phyloP scores from a whole-genome alignment of 2,329 filamentous ascomycete species.

The Cercospora janseana region DNA sequence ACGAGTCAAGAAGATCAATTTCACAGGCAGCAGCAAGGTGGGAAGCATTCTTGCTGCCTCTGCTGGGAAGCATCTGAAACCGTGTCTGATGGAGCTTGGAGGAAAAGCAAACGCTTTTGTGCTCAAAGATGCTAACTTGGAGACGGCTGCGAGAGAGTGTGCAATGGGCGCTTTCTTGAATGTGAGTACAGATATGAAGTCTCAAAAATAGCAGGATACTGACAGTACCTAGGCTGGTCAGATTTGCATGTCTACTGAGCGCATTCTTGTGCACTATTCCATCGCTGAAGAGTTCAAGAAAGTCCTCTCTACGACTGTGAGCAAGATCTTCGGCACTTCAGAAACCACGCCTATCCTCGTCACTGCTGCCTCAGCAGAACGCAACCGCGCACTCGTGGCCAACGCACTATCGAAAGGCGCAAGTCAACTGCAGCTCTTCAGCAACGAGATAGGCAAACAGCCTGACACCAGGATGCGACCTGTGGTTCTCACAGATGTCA shows the following conservation, averaged over 20 bases:
- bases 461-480: slow-evolving; percentile 9
- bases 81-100: slow-evolving; percentile 74
- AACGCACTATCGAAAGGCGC: slow-evolving; percentile 59
- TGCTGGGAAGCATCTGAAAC: slow-evolving; percentile 73
- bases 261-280: slow-evolving; percentile 61
- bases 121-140: slow-evolving; percentile 73
- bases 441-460: neutral
- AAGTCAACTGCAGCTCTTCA: neutral
- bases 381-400: slow-evolving; percentile 49
- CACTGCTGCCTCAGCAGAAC: neutral
- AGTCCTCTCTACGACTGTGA: slow-evolving; percentile 46
- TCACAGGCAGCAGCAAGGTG: slow-evolving; percentile 71
- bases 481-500: slow-evolving; percentile 63
- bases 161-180: slow-evolving; percentile 69
- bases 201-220: neutral
- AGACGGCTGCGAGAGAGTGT: slow-evolving; percentile 66
- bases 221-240: slow-evolving; percentile 54
- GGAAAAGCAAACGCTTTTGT: slow-evolving; percentile 78
- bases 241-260: slow-evolving; percentile 81
- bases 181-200: slow-evolving; percentile 6
- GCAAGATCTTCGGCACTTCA: slow-evolving; percentile 32
- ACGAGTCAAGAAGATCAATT: slow-evolving; percentile 69
- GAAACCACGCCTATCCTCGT: neutral
- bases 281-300: slow-evolving; percentile 54
- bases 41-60: slow-evolving; percentile 68